Evolutionary conservation across 2,329 filamentous ascomycete genomes (phyloP), one percentile per base, ranked within the genome.

Genomic region (Fusarium sp.): DNA sequence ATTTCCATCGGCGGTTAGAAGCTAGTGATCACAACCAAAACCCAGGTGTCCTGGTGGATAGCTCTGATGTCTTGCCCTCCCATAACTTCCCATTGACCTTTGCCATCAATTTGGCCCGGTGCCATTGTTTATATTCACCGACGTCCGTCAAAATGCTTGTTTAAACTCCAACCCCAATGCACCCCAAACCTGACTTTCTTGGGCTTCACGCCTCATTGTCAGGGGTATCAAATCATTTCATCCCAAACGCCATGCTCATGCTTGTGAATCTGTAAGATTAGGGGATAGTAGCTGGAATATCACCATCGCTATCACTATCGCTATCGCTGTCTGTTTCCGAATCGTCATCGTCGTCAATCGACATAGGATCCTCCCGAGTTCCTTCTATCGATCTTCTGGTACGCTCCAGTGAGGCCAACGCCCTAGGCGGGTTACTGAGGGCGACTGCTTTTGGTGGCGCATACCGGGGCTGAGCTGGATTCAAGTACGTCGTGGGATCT

Each of bases 401-500:
- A 40, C 26, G 37, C 14, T 59, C 50, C 15, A 49, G 53, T 55
- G 69, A 58, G 33, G 35, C 40, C 37, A 27, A 9, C 49, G 30
- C 20, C 41, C 48, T 50, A 33, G 45, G 37, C 26, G 62, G 49
- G 44, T 30, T 57, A 35, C 49, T 53, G 10, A 37, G n/a, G 26
- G 44, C n/a, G 10, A 37, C 14, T 41, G 57, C 13, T 26, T 56
- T 57, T 38, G 68, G 49, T 10, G 60, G 65, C 18, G 60, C 49
- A 49, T 63, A 54, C 35, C 70, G 71, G 30, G 75, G 72, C 37
- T 73, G 74, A 6, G 73, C 63, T 20, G 78, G 60, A 23, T 72
- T 70, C 10, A 74, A 53, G 14, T 64, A 61, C 15, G 74, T 53
- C 5, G 80, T 83, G 7, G 82, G 82, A 64, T 84, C 82, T 27